Conservation (phyloP, 306 rosid species). For the Sechiopsis laciniata region DNA sequence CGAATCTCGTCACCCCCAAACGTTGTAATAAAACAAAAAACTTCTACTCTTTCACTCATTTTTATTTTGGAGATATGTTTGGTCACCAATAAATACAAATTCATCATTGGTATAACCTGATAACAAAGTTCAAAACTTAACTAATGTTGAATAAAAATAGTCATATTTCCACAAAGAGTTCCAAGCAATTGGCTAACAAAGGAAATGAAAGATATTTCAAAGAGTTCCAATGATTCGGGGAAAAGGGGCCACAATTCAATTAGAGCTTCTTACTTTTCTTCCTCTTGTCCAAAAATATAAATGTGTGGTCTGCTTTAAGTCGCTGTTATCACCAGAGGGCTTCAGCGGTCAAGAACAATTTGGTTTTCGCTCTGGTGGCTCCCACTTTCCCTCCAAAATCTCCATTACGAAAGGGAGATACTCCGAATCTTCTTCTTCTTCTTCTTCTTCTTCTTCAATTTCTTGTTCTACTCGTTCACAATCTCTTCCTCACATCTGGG, state of each 20-base stretch:
- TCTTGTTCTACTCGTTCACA: constrained; percentile 17
- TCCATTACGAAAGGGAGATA: constrained; percentile 40
- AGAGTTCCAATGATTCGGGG: constrained; percentile 10
- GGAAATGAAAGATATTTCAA: constrained; percentile 1
- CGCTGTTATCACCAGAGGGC: not conserved
- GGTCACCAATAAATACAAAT: too few species aligned
- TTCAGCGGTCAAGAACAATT: constrained; percentile 26
- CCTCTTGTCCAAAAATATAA: not conserved
- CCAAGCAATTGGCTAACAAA: not conserved
- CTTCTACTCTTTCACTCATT: too few species aligned
- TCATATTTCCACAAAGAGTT: constrained; percentile 1
- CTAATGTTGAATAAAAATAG: too few species aligned
- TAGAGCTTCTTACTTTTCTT: not conserved
- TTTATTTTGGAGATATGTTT: too few species aligned
- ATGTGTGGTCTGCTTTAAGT: constrained; percentile 7
- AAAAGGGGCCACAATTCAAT: constrained; percentile 1
- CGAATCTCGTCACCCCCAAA: too few species aligned
- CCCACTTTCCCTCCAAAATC: constrained; percentile 41
- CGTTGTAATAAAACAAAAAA: too few species aligned
- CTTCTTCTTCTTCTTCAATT: not conserved
- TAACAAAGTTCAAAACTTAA: too few species aligned
- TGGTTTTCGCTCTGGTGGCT: constrained; percentile 12
- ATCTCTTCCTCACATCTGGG: not conserved
- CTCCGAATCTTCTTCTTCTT: constrained; percentile 55
- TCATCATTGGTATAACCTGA: too few species aligned